Percentiles rank a stretch among this genome's conserved stretches.
Conservation (phyloP, 495 filamentous ascomycete genomes). For the Neurospora sp. region DNA sequence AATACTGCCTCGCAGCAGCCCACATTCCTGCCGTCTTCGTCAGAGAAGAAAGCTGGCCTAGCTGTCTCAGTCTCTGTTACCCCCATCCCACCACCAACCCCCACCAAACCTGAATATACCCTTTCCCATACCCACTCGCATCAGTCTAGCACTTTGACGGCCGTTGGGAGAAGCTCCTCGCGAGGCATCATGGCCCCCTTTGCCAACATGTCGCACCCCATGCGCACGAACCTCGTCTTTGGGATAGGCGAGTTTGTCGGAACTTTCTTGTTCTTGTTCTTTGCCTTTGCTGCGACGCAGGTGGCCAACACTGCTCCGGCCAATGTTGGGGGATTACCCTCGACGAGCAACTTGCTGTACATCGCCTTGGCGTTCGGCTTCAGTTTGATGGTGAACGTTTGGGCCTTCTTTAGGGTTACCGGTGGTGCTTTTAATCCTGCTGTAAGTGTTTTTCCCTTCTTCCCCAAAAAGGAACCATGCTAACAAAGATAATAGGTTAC, state of each 20-base stretch:
- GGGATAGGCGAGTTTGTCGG: constrained; percentile 64
- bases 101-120: background rate
- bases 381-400: constrained; percentile 69
- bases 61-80: background rate
- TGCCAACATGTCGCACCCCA: background rate
- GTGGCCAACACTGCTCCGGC: constrained; percentile 46
- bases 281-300: constrained; percentile 71
- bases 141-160: background rate
- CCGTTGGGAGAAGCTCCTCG: background rate
- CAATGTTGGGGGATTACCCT: constrained; percentile 8
- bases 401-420: constrained; percentile 74
- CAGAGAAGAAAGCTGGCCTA: background rate
- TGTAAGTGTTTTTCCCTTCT: constrained; percentile 24
- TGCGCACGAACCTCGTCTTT: constrained; percentile 45
- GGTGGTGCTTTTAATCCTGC: constrained; percentile 80
- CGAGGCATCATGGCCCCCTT: background rate
- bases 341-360: constrained; percentile 48
- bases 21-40: background rate
- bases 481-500: constrained; percentile 30
- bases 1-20: background rate
- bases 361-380: constrained; percentile 66
- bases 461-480: constrained; percentile 23
- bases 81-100: background rate
- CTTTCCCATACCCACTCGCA: background rate
- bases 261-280: constrained; percentile 76